Evolutionary conservation across 1,284 basidiomycete species (phyloP).

Genomic region (Caloboletus firmus): DNA sequence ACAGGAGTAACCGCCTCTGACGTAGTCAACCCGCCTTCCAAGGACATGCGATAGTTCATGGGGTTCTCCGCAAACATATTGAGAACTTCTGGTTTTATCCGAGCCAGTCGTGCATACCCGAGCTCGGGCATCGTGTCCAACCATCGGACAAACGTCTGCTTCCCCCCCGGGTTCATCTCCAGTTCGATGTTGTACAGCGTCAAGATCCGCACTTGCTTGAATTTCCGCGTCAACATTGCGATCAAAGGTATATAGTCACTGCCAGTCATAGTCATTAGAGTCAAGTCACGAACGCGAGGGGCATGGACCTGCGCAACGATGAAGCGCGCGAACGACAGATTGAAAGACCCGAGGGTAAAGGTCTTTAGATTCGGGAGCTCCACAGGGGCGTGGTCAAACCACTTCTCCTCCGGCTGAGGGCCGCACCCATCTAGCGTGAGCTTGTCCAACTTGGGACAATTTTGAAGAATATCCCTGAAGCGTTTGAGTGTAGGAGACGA

Average conservation of each 20-base stretch:
- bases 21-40: constrained; percentile 4
- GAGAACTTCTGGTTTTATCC: constrained; percentile 42
- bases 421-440: constrained; percentile 60
- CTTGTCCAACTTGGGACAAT: constrained; percentile 49
- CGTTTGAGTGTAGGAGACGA: constrained; percentile 45
- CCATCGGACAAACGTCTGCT: constrained; percentile 43
- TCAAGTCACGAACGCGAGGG: constrained; percentile 53
- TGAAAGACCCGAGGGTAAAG: constrained; percentile 55
- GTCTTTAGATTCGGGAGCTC: constrained; percentile 46
- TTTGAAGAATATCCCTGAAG: constrained; percentile 52
- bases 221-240: constrained; percentile 43
- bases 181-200: constrained; percentile 48
- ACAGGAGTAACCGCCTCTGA: not conserved
- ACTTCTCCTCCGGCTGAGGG: constrained; percentile 39
- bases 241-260: constrained; percentile 52
- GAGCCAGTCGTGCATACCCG: constrained; percentile 48
- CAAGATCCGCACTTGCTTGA: constrained; percentile 49
- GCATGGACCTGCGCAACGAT: constrained; percentile 48
- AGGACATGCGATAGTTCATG: constrained; percentile 20
- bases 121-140: constrained; percentile 55
- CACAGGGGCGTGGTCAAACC: constrained; percentile 38
- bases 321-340: constrained; percentile 44
- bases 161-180: constrained; percentile 21
- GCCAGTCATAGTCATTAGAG: constrained; percentile 49
- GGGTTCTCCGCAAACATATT: constrained; percentile 46